Evolutionary conservation across 495 filamentous ascomycete genomes (phyloP).

Genomic region (Chaetomium fimeti): DNA sequence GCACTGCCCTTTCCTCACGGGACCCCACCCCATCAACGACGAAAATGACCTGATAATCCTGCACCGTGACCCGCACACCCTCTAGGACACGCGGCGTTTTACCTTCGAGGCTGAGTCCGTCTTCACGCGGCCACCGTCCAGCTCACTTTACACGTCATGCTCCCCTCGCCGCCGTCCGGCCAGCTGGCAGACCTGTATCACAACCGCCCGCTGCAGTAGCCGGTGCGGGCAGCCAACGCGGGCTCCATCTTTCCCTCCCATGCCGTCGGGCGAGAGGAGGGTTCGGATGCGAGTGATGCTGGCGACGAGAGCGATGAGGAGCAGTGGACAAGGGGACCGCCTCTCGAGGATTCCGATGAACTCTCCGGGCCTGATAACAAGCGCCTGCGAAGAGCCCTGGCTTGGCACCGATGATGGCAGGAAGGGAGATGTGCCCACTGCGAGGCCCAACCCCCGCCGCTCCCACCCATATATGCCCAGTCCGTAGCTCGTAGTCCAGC

Average conservation of each 20-base stretch:
- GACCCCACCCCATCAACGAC: constrained; percentile 17
- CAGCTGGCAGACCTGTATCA: constrained; percentile 20
- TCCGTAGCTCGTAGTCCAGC: too few species aligned
- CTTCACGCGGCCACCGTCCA: neutral
- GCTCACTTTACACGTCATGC: constrained; percentile 21
- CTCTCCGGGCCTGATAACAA: too few species aligned
- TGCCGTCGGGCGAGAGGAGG: neutral
- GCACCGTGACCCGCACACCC: constrained; percentile 18
- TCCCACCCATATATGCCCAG: too few species aligned
- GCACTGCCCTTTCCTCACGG: constrained; percentile 16
- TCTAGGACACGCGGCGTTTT: constrained; percentile 21
- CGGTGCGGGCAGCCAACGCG: too few species aligned
- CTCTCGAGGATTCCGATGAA: too few species aligned
- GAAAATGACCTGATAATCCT: constrained; percentile 20
- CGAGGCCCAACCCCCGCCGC: too few species aligned
- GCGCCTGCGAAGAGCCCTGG: too few species aligned
- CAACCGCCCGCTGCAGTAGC: constrained; percentile 16
- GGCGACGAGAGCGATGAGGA: neutral
- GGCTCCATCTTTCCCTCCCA: too few species aligned
- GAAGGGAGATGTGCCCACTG: too few species aligned
- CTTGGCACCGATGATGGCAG: too few species aligned
- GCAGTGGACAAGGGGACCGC: neutral
- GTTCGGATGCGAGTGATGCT: neutral
- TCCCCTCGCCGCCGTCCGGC: constrained; percentile 14
- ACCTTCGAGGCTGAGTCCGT: constrained; percentile 19